Conservation (phyloP, 371 early-diverging fungal species). For the Lichtheimia corymbifera region DNA sequence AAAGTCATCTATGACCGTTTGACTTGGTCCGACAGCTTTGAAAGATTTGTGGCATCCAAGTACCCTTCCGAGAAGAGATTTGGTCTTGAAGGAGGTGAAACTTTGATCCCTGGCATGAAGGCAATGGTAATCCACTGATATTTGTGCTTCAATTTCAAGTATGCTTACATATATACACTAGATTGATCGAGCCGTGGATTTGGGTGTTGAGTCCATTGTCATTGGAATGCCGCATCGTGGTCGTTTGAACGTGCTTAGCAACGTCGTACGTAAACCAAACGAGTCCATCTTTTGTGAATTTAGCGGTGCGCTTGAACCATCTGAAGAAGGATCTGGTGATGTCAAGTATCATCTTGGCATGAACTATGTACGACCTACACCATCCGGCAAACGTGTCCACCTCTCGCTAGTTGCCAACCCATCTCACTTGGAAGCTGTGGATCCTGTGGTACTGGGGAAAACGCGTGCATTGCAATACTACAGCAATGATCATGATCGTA, state of each 20-base stretch:
- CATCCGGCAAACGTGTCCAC: constrained; percentile 93
- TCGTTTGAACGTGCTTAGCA: constrained; percentile 95
- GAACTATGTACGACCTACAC: constrained; percentile 95
- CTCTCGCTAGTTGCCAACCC: constrained; percentile 97
- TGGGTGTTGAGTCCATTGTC: constrained; percentile 90
- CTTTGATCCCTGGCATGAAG: constrained; percentile 97
- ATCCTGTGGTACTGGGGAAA: constrained; percentile 97
- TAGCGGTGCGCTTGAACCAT: constrained; percentile 73
- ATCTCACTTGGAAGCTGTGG: constrained; percentile 97
- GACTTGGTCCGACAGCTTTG: constrained; percentile 96
- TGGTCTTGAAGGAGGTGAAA: constrained; percentile 97
- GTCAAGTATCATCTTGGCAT: constrained; percentile 98
- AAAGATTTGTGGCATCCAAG: constrained; percentile 93
- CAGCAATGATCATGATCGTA: constrained; percentile 79
- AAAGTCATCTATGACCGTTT: constrained; percentile 90
- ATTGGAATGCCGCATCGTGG: constrained; percentile 99
- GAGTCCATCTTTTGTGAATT: constrained; percentile 98
- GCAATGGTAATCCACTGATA: constrained; percentile 66
- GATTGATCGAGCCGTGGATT: constrained; percentile 93
- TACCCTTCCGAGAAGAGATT: constrained; percentile 97
- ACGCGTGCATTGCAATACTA: constrained; percentile 93
- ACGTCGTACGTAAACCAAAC: constrained; percentile 97
- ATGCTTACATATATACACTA: constrained; percentile 19
- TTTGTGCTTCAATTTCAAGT: neutral
- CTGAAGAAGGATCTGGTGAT: constrained; percentile 95